A percentile compares a stretch with the other conserved stretches of the same genome.
Evolutionary conservation across 306 rosid genomes (phyloP).

Genomic region (Parietaria judaica): DNA sequence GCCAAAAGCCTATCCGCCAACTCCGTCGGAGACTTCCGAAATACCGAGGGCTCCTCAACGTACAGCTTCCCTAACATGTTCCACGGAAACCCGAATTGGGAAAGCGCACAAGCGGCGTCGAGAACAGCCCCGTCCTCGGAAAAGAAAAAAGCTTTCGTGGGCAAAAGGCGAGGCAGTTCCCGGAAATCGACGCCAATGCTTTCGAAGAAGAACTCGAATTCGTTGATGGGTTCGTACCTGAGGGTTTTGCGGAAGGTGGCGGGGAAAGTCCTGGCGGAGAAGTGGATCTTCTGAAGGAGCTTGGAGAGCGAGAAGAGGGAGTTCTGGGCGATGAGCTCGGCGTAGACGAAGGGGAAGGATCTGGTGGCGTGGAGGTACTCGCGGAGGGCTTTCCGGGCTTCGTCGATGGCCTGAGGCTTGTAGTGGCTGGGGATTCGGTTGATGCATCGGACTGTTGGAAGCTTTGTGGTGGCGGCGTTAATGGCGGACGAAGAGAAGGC

Average conservation of each 20-base stretch:
- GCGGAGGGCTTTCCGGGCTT: constrained; percentile 48
- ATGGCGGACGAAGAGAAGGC: constrained; percentile 28
- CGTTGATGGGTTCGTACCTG: constrained; percentile 71
- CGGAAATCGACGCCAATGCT: constrained; percentile 56
- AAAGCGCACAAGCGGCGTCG: constrained; percentile 49
- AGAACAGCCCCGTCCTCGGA: constrained; percentile 46
- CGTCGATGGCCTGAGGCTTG: constrained; percentile 31
- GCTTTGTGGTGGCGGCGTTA: background rate
- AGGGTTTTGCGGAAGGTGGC: constrained; percentile 36
- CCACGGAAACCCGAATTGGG: constrained; percentile 78
- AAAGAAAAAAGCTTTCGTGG: constrained; percentile 49
- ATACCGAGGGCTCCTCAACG: constrained; percentile 31
- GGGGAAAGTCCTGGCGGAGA: constrained; percentile 28
- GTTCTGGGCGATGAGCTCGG: constrained; percentile 53
- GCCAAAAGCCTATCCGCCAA: constrained; percentile 35
- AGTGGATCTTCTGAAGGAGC: constrained; percentile 35
- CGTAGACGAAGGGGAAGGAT: constrained; percentile 48
- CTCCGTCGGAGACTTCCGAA: constrained; percentile 26
- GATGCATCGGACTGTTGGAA: constrained; percentile 20
- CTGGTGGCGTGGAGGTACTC: constrained; percentile 69
- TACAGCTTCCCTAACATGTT: constrained; percentile 51
- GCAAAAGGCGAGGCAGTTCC: constrained; percentile 31
- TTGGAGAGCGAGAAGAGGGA: constrained; percentile 39
- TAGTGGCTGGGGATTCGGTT: constrained; percentile 35
- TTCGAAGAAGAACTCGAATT: constrained; percentile 78